These are phyloP conservation scores for Larix sibirica DNA, from an alignment of 83 land plant genomes.

Conservation along the genomic window DNA sequence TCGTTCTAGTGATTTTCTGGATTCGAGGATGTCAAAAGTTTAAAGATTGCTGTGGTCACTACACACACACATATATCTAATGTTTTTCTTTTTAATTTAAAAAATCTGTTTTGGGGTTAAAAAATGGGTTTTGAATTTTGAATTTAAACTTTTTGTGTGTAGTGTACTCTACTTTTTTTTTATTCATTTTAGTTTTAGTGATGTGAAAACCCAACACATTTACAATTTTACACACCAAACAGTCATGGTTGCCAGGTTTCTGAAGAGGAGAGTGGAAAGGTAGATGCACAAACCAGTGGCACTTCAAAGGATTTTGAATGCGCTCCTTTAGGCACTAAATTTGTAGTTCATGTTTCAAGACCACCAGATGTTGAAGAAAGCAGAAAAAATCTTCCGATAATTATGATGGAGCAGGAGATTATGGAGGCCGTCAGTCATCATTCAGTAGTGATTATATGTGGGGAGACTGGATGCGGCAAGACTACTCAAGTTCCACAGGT, in stretches of 20 bases:
- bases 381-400: constrained; percentile 83
- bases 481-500: constrained; percentile 99
- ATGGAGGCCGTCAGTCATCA: constrained; percentile 93
- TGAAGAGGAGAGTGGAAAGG: background rate
- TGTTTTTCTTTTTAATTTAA: too few relatives aligned
- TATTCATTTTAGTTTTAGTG: background rate
- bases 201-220: background rate
- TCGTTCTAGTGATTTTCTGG: too few relatives aligned
- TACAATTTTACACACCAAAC: background rate
- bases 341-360: constrained; percentile 70
- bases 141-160: too few relatives aligned
- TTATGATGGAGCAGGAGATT: constrained; percentile 99
- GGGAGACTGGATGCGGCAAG: constrained; percentile 99
- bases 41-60: too few relatives aligned
- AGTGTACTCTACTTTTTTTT: background rate
- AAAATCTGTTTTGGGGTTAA: too few relatives aligned
- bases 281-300: background rate
- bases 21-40: too few relatives aligned
- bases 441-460: constrained; percentile 82
- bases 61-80: too few relatives aligned
- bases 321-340: background rate
- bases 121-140: too few relatives aligned
- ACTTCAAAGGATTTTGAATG: background rate
- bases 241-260: background rate
- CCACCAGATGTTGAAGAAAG: constrained; percentile 69